Percentiles rank a stretch among this genome's conserved stretches.
phyloP scores from a whole-genome alignment of 2,329 filamentous ascomycete species.

The Ophiostoma novo-ulmi region DNA sequence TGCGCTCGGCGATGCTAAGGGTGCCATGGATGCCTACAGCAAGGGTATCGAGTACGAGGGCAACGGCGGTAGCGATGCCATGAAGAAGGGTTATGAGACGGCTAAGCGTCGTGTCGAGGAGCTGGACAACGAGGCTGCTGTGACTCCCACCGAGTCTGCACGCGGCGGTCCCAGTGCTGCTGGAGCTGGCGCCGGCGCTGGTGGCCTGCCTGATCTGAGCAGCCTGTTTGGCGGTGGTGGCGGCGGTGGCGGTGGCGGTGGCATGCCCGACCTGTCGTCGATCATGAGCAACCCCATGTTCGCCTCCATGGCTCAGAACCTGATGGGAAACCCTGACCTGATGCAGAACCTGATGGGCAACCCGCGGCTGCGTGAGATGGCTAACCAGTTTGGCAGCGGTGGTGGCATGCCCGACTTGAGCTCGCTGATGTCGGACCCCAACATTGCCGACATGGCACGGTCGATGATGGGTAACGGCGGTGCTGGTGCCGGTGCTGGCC shows the following conservation, averaged over 20 bases:
- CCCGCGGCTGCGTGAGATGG: conserved; percentile 82
- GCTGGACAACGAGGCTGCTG: conserved; percentile 51
- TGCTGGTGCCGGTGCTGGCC: conserved; percentile 19
- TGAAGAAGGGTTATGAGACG: conserved; percentile 96
- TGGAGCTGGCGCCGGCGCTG: conserved; percentile 41
- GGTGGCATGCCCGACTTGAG: conserved; percentile 72
- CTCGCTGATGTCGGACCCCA: conserved; percentile 85
- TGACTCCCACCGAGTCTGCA: conserved; percentile 22
- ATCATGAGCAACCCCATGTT: conserved; percentile 99
- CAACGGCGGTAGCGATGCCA: conserved; percentile 88
- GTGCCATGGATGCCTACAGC: conserved; percentile 90
- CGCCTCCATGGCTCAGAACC: conserved; percentile 88
- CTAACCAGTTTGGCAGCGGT: conserved; percentile 67
- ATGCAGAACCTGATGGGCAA: conserved; percentile 93
- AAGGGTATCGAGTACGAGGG: conserved; percentile 92
- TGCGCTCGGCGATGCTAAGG: conserved; percentile 83
- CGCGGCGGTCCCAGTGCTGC: conserved; percentile 24
- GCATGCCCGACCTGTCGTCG: conserved; percentile 79
- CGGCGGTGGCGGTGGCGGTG: conserved; percentile 59
- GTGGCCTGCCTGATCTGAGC: conserved; percentile 67
- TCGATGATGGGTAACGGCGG: conserved; percentile 32
- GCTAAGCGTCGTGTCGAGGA: conserved; percentile 83
- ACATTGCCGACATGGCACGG: conserved; percentile 69
- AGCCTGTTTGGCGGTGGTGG: conserved; percentile 62
- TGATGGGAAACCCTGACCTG: conserved; percentile 95